A percentile compares a stretch with the other conserved stretches of the same genome.
phyloP scores from a whole-genome alignment of 352 stramenopile species.

The Aphanomyces cochlioides region DNA sequence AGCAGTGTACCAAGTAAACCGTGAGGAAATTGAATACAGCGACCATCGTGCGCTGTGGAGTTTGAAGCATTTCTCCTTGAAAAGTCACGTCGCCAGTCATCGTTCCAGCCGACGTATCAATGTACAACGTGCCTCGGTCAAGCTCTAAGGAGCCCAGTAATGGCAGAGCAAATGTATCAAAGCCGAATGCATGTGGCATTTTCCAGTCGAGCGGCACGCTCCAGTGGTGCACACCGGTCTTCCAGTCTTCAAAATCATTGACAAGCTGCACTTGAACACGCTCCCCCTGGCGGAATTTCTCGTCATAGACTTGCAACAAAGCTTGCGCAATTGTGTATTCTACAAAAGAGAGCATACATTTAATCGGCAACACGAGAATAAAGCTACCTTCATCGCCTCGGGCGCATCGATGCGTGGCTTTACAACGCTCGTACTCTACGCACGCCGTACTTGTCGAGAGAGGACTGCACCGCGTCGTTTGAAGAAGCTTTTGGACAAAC shows the following conservation, averaged over 20 bases:
- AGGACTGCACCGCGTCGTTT: conserved; percentile 57
- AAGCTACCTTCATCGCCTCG: conserved; percentile 70
- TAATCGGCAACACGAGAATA: background rate
- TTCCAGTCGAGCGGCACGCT: background rate
- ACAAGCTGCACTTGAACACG: conserved; percentile 72
- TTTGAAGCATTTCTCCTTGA: conserved; percentile 57
- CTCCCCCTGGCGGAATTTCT: conserved; percentile 77
- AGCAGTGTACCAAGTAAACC: conserved; percentile 71
- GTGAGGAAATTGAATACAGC: conserved; percentile 96
- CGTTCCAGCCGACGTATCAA: conserved; percentile 61
- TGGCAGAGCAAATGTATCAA: conserved; percentile 56
- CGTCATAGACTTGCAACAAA: conserved; percentile 63
- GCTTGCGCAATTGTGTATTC: conserved; percentile 83
- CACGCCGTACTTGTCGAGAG: conserved; percentile 42
- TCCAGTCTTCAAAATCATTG: conserved; percentile 96
- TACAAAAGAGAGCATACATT: conserved; percentile 4
- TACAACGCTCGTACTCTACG: conserved; percentile 90
- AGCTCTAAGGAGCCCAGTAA: conserved; percentile 80
- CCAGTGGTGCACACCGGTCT: conserved; percentile 79
- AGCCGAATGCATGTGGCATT: conserved; percentile 33
- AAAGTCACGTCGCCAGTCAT: conserved; percentile 58
- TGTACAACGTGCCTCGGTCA: conserved; percentile 60
- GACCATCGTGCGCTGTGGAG: conserved; percentile 77
- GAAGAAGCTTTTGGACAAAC: conserved; percentile 8
- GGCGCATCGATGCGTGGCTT: conserved; percentile 90